Base-by-base conservation (phyloP, 2,329 filamentous ascomycete species). In the Venturia asperata region DNA sequence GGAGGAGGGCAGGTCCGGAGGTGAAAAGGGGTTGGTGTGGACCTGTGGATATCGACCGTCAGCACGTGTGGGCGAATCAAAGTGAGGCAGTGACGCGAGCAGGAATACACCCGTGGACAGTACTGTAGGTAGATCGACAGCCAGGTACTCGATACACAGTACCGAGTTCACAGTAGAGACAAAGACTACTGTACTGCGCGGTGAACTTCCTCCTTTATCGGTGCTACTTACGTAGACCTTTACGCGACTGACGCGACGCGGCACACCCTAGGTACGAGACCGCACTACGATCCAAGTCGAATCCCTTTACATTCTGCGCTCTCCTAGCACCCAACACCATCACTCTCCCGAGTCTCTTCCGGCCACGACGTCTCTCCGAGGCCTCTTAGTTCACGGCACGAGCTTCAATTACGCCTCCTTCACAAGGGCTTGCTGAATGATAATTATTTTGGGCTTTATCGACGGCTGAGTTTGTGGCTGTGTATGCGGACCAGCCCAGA, bases 381-480 rank as follows among this genome's bases (percentile, higher is more conserved):
- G 34, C 30, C 52, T 56, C 37, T 34, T 30, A n/a, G 7, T 34
- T 34, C 13, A 56, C 49, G 27, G 34, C 11, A 34, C 49, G 49
- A 24, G 21, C 17, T 47, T 4, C 45, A 10, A 47, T 7, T 7
- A 17, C 10, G 24, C 24, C 49, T 24, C 30, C 27, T 9, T 34
- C 30, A 34, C 49, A 3, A 55, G 9, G 21, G 10, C 24, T 6
- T 5, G 9, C 45, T 47, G 45, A 47, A 47, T 55, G 24, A 24
- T 34, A 30, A 34, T 58, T 37, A n/a, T 58, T 58, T 58, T 58
- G 52, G 30, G n/a, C n/a, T 15, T 37, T 19, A 37, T 37, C n/a
- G 52, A 34, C 52, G 30, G 52, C 30, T 58, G 52, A 58, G 52
- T n/a, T 56, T 58, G 52, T 58, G 52, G 52, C 52, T 58, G 52